Conservation (phyloP, 1,284 basidiomycete species). For the Ganoderma meredithae region DNA sequence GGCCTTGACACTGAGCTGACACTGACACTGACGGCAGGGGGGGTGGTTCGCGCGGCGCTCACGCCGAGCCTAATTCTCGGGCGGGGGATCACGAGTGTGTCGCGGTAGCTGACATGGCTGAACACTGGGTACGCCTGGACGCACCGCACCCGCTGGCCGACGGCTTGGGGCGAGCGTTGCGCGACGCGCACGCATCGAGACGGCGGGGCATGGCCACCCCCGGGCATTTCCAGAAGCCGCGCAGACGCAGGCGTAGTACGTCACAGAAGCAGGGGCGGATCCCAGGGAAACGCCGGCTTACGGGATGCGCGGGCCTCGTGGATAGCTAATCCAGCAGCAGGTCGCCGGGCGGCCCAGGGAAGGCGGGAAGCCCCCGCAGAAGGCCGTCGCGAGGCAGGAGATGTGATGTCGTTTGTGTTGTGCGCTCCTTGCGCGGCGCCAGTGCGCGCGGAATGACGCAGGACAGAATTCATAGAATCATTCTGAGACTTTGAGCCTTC, state of each 20-base stretch:
- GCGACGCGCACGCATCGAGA: background rate
- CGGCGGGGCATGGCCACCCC: slow-evolving; percentile 13
- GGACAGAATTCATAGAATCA: background rate
- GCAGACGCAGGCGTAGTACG: slow-evolving; percentile 13
- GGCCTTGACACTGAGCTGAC: background rate
- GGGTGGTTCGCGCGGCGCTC: slow-evolving; percentile 7
- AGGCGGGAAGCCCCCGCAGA: slow-evolving; percentile 20
- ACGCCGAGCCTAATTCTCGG: slow-evolving; percentile 6
- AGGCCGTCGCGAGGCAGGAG: slow-evolving; percentile 15
- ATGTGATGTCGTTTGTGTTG: slow-evolving; percentile 1
- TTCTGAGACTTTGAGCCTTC: background rate
- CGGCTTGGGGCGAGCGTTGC: slow-evolving; percentile 4
- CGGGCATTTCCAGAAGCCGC: slow-evolving; percentile 11
- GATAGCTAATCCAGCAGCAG: slow-evolving; percentile 19
- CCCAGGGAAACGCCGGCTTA: slow-evolving; percentile 15
- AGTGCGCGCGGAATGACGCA: slow-evolving; percentile 13
- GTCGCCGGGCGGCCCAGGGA: slow-evolving; percentile 13
- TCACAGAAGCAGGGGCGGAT: slow-evolving; percentile 21
- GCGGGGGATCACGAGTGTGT: background rate
- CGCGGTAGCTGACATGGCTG: slow-evolving; percentile 1
- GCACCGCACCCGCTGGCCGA: background rate
- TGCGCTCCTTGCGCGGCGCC: slow-evolving; percentile 3
- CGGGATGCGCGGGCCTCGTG: slow-evolving; percentile 21
- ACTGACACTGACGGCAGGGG: background rate
- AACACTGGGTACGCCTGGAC: slow-evolving; percentile 1